These are phyloP conservation scores for Suhomyces taliae DNA, from an alignment of 1,139 yeast genomes.

Conservation along the genomic window DNA sequence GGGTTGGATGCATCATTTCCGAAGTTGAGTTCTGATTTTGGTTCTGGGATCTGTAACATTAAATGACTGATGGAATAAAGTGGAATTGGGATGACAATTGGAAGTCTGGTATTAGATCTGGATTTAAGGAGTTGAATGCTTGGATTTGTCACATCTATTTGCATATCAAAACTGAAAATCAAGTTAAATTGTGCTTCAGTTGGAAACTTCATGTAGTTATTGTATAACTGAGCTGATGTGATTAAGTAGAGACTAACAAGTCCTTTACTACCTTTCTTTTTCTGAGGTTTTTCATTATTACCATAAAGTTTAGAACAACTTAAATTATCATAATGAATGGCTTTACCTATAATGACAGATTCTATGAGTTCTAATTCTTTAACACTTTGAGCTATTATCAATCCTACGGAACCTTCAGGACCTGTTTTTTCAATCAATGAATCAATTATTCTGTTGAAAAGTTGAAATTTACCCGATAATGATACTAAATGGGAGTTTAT, in stretches of 20 bases:
- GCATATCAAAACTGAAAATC: constrained; percentile 60
- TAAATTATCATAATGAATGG: constrained; percentile 55
- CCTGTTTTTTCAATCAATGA: constrained; percentile 18
- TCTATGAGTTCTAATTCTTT: constrained; percentile 73
- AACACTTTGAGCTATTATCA: constrained; percentile 60
- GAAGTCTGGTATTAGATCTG: constrained; percentile 21
- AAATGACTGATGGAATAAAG: constrained; percentile 41
- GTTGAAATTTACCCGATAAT: constrained; percentile 59
- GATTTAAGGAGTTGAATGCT: constrained; percentile 38
- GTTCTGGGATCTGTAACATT: constrained; percentile 27
- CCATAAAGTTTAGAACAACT: constrained; percentile 62
- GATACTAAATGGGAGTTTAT: constrained; percentile 53
- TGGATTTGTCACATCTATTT: constrained; percentile 45
- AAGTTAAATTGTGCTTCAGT: constrained; percentile 34
- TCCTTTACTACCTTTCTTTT: constrained; percentile 9
- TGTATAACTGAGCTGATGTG: constrained; percentile 43
- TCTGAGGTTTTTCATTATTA: constrained; percentile 22
- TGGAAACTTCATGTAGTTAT: constrained; percentile 30
- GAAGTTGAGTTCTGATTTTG: constrained; percentile 19
- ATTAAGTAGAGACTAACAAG: constrained; percentile 29
- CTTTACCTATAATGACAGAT: constrained; percentile 63
- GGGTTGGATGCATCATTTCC: constrained; percentile 22
- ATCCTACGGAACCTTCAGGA: constrained; percentile 26
- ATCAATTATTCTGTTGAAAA: constrained; percentile 53
- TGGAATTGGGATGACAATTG: constrained; percentile 42